Base-by-base conservation (phyloP, 306 rosid species). In the Crotalaria pallida region DNA sequence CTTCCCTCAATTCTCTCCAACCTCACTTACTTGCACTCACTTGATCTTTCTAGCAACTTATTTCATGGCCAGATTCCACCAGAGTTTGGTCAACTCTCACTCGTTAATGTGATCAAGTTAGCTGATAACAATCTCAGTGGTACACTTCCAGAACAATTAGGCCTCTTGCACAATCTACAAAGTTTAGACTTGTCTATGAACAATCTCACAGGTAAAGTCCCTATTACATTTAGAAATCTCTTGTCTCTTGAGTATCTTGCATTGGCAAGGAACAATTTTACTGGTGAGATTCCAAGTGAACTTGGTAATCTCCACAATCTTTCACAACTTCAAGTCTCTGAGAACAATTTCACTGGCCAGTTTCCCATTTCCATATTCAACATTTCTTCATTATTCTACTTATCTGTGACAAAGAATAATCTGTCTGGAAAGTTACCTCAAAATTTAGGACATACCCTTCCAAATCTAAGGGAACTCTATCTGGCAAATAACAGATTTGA, bases 181-280 rank as follows among this genome's bases (percentile, higher is more conserved):
- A 16, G 1, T 6, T 47, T 83, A 0, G 87, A 83, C 45, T 56
- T 79, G 3, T 79, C 84, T 7, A 26, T 48, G 53, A 83, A 79
- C 22, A 67, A 49, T 55, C 71, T 83, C 77, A 71, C 71, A n/a
- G 87, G 87, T 10, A 22, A 56, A 62, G 19, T 83, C 47, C 87
- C 87, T 43, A 11, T 58, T 44, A 1, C 78, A 10, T 72, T 83
- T 61, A 79, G 79, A 3, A 71, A 71, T 43, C 72, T 83, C 3
- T 38, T 51, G 9, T 75, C 76, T 12, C 81, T 83, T 7, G 2
- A 29, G 5, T 7, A 24, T 27, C 79, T 83, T 57, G 6, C 26
- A 31, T 12, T 79, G 60, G 84, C 79, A 56, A 75, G 77, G 0
- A 83, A 79, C 71, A 7, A 1, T 0, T 36, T 83, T 1, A 36